These are phyloP conservation scores for Triglochin maritima DNA, from an alignment of 106 monocot genomes.

Conservation along the genomic window DNA sequence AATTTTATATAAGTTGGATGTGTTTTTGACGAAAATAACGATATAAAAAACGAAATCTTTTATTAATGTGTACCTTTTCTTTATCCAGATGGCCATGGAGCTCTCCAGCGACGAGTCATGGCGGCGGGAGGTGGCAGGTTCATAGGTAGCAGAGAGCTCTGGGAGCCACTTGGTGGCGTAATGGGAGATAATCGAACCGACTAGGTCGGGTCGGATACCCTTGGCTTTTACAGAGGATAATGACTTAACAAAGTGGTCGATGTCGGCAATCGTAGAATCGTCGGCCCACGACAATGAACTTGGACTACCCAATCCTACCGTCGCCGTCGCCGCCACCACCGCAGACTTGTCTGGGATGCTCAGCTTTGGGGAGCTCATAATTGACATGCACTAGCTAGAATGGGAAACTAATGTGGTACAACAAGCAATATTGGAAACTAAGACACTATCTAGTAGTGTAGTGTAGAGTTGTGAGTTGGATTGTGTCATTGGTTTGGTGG, in stretches of 20 bases:
- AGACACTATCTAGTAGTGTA: no score
- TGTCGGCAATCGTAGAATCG: slow-evolving; percentile 38
- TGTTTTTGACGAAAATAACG: no score
- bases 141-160: slow-evolving; percentile 27
- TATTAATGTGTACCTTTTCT: slow-evolving; percentile 30
- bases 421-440: no score
- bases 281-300: slow-evolving; percentile 25
- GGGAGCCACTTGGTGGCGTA: slow-evolving; percentile 76
- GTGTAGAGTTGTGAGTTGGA: no score
- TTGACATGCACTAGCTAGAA: no score
- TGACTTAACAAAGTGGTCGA: slow-evolving; percentile 48
- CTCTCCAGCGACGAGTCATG: slow-evolving; percentile 15
- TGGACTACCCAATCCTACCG: not conserved
- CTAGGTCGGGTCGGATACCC: slow-evolving; percentile 47
- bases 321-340: not conserved
- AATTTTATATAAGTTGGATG: no score
- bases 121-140: not conserved
- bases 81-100: slow-evolving; percentile 63
- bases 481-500: no score
- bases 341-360: slow-evolving; percentile 9
- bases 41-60: no score
- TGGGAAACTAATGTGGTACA: no score
- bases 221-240: slow-evolving; percentile 41
- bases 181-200: slow-evolving; percentile 53
- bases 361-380: slow-evolving; percentile 11